Conservation (phyloP, 228 moss, liverwort and hornwort species). For the Sphagnum fallax region DNA sequence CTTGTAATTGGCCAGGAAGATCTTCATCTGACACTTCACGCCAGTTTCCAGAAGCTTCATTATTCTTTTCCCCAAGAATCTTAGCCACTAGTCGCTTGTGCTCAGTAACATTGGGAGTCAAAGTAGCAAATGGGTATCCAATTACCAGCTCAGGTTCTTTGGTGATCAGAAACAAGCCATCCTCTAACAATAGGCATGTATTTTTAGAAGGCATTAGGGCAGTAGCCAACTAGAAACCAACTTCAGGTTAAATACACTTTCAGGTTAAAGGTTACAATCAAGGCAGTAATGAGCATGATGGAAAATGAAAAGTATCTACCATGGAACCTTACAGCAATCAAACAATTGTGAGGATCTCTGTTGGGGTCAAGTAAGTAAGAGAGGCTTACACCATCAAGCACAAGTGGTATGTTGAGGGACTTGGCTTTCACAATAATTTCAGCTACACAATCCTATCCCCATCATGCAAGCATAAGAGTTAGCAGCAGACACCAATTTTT, state of each 20-base stretch:
- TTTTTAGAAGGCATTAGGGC: too few relatives aligned
- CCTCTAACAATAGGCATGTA: slow-evolving; percentile 29
- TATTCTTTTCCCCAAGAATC: slow-evolving; percentile 35
- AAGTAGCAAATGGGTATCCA: slow-evolving; percentile 66
- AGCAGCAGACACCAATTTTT: too few relatives aligned
- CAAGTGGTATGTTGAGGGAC: slow-evolving; percentile 71
- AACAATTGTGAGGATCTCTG: too few relatives aligned
- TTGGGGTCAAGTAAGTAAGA: background rate
- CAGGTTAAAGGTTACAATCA: too few relatives aligned
- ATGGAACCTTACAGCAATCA: too few relatives aligned
- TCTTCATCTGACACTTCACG: slow-evolving; percentile 39
- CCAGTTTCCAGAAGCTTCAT: slow-evolving; percentile 25
- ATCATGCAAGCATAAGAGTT: background rate
- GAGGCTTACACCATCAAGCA: slow-evolving; percentile 77
- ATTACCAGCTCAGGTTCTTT: slow-evolving; percentile 65
- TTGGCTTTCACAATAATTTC: slow-evolving; percentile 68
- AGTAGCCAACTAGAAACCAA: too few relatives aligned
- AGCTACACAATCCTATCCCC: slow-evolving; percentile 66
- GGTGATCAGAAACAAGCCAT: slow-evolving; percentile 81
- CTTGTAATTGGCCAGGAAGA: slow-evolving; percentile 53
- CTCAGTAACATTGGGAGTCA: slow-evolving; percentile 88
- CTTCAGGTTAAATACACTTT: too few relatives aligned
- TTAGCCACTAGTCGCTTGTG: slow-evolving; percentile 81
- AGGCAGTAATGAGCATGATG: too few relatives aligned
- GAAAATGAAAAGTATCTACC: too few relatives aligned